Evolutionary conservation across 768 basidiomycete genomes (phyloP), one percentile per base, ranked within the genome.

Genomic region (Termitomyces sp.): DNA sequence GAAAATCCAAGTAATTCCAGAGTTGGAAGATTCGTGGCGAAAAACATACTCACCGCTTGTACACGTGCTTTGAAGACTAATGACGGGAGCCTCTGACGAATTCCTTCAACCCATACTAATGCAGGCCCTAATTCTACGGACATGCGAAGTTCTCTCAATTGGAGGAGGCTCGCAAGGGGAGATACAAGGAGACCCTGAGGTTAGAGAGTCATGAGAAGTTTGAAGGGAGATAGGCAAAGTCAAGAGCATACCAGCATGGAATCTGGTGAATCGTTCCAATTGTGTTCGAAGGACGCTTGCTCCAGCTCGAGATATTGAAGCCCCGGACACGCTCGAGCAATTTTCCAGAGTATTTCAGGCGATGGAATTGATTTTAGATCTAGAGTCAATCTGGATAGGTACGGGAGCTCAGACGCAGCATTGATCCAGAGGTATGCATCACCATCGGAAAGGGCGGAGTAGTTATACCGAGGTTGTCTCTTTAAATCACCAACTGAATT

Each of bases 281-380:
- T 53, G 8, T 34, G 10, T 45, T 54, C 44, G 21, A 45, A 54
- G 21, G 19, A n/a, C 15, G 45, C 53, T 21, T 54, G 44, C 34
- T 54, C 53, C 12, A 54, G 26, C 14, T 54, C 53, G 5, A 54
- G 44, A 34, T 17, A 45, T 22, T 30, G 34, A 24, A 54, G 53
- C 17, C n/a, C 21, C 5, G 53, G 53, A 30, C 53, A 54, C 6
- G 45, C 53, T 19, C 21, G 44, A 19, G 53, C 53, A 10, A 37
- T 24, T 12, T 43, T 22, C 22, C 22, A 22, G 42, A 43, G 42
- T 15, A 43, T 2, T 14, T 24, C 22, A 12, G 42, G 42, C 8
- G 42, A 43, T 22, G 42, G 47, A 24, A 49, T 17, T 15, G 47
- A 49, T 24, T 34, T 37, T 4, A 37, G 21, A 14, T 32, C 5